Evolutionary conservation across 768 basidiomycete genomes (phyloP).

Genomic region (Artomyces pyxidatus): DNA sequence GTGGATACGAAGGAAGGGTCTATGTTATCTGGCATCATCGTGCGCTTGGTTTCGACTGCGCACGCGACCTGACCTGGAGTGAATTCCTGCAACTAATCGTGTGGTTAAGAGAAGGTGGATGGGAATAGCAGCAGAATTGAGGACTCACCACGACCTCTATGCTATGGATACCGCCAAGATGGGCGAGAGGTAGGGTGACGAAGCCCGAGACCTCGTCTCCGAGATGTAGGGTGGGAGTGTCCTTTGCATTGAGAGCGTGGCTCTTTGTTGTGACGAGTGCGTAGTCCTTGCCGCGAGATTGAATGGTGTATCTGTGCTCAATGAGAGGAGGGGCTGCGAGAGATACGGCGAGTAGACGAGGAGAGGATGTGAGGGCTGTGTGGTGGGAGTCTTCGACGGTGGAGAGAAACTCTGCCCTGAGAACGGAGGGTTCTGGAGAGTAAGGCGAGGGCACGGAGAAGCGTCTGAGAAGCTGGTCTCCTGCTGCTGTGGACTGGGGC

Average conservation of each 20-base stretch:
- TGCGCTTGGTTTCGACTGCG: not conserved
- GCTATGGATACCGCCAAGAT: not conserved
- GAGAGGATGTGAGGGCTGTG: not conserved
- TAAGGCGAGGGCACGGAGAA: constrained; percentile 4
- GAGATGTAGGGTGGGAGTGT: constrained; percentile 1
- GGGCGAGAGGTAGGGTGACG: constrained; percentile 1
- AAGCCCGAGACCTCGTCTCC: constrained; percentile 8
- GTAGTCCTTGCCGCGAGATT: constrained; percentile 8
- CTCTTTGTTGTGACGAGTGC: constrained; percentile 5
- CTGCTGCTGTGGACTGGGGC: too few species aligned
- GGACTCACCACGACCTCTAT: constrained; percentile 10
- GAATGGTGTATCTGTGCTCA: not conserved
- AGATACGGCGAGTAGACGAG: not conserved
- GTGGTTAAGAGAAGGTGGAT: not conserved
- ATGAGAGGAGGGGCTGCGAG: not conserved
- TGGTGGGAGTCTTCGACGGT: not conserved
- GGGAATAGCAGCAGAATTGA: too few species aligned
- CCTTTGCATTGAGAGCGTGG: not conserved
- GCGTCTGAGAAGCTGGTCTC: constrained; percentile 1
- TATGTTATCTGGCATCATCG: not conserved
- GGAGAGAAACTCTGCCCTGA: not conserved
- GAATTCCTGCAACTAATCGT: constrained; percentile 3
- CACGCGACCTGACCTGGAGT: not conserved
- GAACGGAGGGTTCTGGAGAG: not conserved
- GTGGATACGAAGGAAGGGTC: not conserved